Evolutionary conservation across 306 rosid genomes (phyloP).

Genomic region (Alnus glutinosa): DNA sequence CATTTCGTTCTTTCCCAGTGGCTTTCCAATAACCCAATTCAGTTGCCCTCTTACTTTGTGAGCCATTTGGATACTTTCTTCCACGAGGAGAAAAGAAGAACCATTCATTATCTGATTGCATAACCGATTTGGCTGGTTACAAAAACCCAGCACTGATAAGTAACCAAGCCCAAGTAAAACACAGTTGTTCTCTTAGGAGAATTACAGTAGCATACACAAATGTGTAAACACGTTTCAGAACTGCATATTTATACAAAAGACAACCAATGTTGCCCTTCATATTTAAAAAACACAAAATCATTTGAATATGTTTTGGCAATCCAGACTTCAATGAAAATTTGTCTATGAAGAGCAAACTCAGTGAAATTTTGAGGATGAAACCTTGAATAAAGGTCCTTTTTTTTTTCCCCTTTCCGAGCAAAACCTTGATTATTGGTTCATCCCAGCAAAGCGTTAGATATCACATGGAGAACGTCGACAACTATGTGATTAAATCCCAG

Average conservation of each 20-base stretch:
- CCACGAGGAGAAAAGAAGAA: conserved; percentile 96
- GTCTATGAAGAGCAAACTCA: background rate
- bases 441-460: background rate
- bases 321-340: background rate
- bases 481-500: background rate
- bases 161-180: conserved; percentile 9
- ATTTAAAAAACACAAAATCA: background rate
- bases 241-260: background rate
- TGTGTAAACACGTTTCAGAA: background rate
- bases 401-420: no score
- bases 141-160: conserved; percentile 33
- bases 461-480: background rate
- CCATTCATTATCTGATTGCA: conserved; percentile 85
- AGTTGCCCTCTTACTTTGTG: conserved; percentile 88
- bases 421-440: background rate
- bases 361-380: background rate
- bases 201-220: background rate
- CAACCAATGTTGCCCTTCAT: background rate
- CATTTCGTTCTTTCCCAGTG: conserved; percentile 86
- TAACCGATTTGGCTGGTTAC: conserved; percentile 67
- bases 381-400: background rate
- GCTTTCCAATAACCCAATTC: conserved; percentile 96
- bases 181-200: background rate
- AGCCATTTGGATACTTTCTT: conserved; percentile 93
- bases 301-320: background rate